These are phyloP conservation scores for Corymbia maculata DNA, from an alignment of 345 rosid species.

Conservation along the genomic window DNA sequence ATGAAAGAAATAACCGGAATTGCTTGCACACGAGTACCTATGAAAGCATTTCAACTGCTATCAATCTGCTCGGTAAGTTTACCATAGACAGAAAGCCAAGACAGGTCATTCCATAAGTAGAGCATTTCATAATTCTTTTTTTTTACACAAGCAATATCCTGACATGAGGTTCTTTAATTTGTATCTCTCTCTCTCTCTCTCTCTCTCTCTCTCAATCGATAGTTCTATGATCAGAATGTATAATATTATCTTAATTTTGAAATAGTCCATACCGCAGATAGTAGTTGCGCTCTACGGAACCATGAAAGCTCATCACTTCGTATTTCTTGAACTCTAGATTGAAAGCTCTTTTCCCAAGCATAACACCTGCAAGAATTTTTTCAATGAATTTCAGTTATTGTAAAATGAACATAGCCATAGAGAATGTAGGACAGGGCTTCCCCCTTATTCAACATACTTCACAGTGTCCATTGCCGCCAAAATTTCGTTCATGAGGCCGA, in stretches of 20 bases:
- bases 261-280: slow-evolving; percentile 61
- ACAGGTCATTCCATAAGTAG: background rate
- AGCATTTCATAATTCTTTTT: background rate
- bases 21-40: background rate
- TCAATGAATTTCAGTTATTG: background rate
- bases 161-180: background rate
- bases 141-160: background rate
- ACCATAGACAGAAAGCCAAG: background rate
- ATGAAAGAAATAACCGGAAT: background rate
- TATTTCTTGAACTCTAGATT: slow-evolving; percentile 52
- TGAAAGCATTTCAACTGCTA: background rate
- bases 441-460: slow-evolving; percentile 47
- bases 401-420: background rate
- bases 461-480: slow-evolving; percentile 80
- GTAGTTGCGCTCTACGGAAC: slow-evolving; percentile 75
- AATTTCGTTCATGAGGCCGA: background rate
- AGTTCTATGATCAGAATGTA: background rate
- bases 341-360: slow-evolving; percentile 94
- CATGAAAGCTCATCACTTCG: slow-evolving; percentile 78
- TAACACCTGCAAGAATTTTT: slow-evolving; percentile 49
- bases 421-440: background rate
- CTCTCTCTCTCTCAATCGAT: too few relatives aligned
- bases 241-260: too few relatives aligned
- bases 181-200: background rate
- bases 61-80: background rate